Base-by-base conservation (phyloP, 139 green algal species). In the Chlamydomonas incerta region DNA sequence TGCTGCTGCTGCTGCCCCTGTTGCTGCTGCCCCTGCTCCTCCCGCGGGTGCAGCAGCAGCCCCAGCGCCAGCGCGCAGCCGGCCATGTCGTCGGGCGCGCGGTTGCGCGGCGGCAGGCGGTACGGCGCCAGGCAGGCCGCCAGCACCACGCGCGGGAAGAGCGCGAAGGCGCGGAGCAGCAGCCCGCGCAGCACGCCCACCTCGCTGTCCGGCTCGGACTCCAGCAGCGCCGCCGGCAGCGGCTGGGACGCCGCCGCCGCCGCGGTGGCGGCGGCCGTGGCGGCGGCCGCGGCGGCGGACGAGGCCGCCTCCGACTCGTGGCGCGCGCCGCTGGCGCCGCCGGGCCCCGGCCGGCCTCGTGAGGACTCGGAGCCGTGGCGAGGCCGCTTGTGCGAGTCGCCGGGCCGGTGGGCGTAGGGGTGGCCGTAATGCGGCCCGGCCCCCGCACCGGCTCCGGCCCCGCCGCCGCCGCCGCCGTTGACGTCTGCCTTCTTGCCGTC, bases 61-160 rank as follows among this genome's bases (percentile, higher is more conserved):
- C 33, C 65, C 31, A 85, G 47, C 29, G 75, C 35, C 46, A 55
- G 20, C 41, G 41, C 5, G 41, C 41, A 13, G 41, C 41, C 41
- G 41, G 41, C 41, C 41, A 50, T 5, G 41, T 50, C 41, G 41
- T 50, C 41, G 41, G 41, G 41, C 41, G 41, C 41, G 8, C 41
- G 41, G 41, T 50, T 50, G 41, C 41, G 50, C 9, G 68, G 50
- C 68, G 68, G 34, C 34, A 46, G 80, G 29, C 88, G 89, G 26
- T 84, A 77, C 3, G 89, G 72, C 33, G 90, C 86, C 41, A 93
- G 57, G 80, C 81, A 90, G 1, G 81, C 83, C 3, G 87, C 79
- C 62, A 93, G 75, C 41, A 93, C 87, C 29, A 93, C 87, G 24
- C 89, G 86, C 18, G 83, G 81, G 70, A 81, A 87, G 55, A 72